These are phyloP conservation scores for Tricholoma sp. DNA, from an alignment of 768 basidiomycete species.

Conservation along the genomic window DNA sequence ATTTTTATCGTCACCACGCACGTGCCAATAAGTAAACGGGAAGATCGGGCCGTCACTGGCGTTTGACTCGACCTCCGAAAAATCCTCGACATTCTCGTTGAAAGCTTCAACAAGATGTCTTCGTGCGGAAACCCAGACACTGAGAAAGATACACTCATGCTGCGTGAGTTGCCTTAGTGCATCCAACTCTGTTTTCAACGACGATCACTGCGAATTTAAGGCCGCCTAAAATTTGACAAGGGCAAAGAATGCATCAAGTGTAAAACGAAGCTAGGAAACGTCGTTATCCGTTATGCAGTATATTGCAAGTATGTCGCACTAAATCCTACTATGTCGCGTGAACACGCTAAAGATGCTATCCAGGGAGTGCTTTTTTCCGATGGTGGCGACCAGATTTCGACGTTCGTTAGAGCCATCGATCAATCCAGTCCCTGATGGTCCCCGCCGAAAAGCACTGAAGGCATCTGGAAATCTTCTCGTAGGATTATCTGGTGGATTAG, in stretches of 20 bases:
- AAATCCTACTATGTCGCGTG: not conserved
- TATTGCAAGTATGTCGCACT: slow-evolving; percentile 67
- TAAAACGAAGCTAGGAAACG: slow-evolving; percentile 56
- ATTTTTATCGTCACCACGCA: no score
- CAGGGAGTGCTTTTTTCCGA: slow-evolving; percentile 64
- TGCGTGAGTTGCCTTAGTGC: slow-evolving; percentile 38
- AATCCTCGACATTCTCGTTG: no score
- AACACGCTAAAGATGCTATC: not conserved
- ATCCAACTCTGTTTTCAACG: not conserved
- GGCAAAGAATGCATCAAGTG: slow-evolving; percentile 70
- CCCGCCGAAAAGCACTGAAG: slow-evolving; percentile 54
- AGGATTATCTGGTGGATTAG: slow-evolving; percentile 76
- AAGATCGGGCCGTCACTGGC: no score
- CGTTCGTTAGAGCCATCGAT: slow-evolving; percentile 60
- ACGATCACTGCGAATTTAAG: slow-evolving; percentile 27
- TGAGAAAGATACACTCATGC: slow-evolving; percentile 62
- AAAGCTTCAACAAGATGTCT: slow-evolving; percentile 10
- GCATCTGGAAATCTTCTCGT: slow-evolving; percentile 66
- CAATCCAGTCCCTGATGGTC: slow-evolving; percentile 49
- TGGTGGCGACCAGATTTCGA: slow-evolving; percentile 60
- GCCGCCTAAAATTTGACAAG: slow-evolving; percentile 62
- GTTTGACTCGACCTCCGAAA: no score
- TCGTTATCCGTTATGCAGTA: slow-evolving; percentile 74
- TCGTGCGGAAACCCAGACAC: slow-evolving; percentile 63
- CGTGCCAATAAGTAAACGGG: no score